These are phyloP conservation scores for Talaromyces sp. DNA, from an alignment of 2,329 filamentous ascomycete species.

Conservation along the genomic window DNA sequence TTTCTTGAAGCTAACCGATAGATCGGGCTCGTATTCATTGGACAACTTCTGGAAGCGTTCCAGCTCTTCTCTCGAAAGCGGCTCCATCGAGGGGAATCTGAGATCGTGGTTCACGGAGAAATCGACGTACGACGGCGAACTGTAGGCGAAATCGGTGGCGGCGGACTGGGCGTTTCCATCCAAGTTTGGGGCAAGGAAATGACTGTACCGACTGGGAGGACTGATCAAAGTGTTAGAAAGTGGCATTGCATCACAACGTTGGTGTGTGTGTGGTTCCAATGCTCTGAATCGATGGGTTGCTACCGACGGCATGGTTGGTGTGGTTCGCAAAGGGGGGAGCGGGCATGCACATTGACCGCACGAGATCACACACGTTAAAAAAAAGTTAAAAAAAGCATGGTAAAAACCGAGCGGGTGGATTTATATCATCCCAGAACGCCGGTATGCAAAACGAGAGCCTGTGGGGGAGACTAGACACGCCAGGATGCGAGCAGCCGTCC, in stretches of 20 bases:
- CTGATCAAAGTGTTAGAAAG: conserved; percentile 28
- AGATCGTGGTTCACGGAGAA: conserved; percentile 13
- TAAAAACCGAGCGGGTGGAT: not conserved
- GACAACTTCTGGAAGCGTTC: conserved; percentile 59
- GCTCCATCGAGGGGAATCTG: conserved; percentile 28
- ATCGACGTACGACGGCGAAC: conserved; percentile 18
- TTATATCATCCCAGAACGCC: not conserved
- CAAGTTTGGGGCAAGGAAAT: conserved; percentile 15
- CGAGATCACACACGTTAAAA: conserved; percentile 3
- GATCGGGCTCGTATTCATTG: conserved; percentile 54
- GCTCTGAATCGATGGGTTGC: conserved; percentile 3
- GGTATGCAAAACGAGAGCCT: not conserved
- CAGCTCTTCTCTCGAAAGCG: conserved; percentile 48
- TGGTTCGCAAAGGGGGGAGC: not conserved
- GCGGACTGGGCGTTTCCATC: conserved; percentile 19
- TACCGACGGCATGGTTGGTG: conserved; percentile 7
- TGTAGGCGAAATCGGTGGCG: conserved; percentile 14
- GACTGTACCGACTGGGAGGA: conserved; percentile 23
- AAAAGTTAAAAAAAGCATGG: conserved; percentile 10
- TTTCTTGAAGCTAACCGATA: conserved; percentile 32
- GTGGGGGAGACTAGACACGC: not conserved
- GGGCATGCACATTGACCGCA: not conserved
- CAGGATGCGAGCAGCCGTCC: not conserved
- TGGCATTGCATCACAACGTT: conserved; percentile 28
- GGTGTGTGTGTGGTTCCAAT: conserved; percentile 3